Percentiles rank a stretch among this genome's conserved stretches.
Evolutionary conservation across 257 asterid genomes (phyloP).

Genomic region (Scutellaria barbata): DNA sequence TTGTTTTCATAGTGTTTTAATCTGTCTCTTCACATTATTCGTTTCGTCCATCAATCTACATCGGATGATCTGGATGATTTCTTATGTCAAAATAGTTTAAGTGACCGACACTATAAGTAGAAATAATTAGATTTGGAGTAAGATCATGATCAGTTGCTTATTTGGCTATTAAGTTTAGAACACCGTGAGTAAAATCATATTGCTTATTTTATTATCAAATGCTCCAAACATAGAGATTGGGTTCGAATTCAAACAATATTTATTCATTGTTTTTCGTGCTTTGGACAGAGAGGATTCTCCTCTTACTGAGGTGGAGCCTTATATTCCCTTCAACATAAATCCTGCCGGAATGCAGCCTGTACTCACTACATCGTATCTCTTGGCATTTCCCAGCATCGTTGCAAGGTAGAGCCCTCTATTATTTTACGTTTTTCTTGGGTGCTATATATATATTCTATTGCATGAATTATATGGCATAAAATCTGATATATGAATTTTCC

Average conservation of each 20-base stretch:
- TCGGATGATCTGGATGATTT: neutral
- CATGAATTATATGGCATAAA: conserved; percentile 7
- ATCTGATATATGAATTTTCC: conserved; percentile 37
- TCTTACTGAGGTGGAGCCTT: conserved; percentile 93
- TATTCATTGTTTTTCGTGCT: conserved; percentile 32
- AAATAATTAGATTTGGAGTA: neutral
- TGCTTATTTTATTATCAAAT: no score
- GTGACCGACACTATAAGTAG: no score
- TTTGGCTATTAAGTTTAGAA: neutral
- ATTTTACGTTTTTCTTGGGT: neutral
- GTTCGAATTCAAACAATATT: neutral
- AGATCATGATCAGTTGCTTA: neutral
- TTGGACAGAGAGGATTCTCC: conserved; percentile 82
- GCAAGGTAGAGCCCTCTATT: conserved; percentile 58
- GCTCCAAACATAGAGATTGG: neutral
- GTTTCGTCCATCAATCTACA: neutral
- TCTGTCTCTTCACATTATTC: neutral
- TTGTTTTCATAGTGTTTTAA: neutral
- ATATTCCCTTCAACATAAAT: conserved; percentile 97
- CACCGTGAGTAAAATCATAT: neutral
- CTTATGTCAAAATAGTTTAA: no score
- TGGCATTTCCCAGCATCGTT: conserved; percentile 92
- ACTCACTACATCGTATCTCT: conserved; percentile 87
- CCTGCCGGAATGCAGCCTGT: conserved; percentile 99
- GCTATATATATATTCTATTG: neutral